Evolutionary conservation across 495 filamentous ascomycete species (phyloP).

Genomic region (Aspergillus heteromorphus): DNA sequence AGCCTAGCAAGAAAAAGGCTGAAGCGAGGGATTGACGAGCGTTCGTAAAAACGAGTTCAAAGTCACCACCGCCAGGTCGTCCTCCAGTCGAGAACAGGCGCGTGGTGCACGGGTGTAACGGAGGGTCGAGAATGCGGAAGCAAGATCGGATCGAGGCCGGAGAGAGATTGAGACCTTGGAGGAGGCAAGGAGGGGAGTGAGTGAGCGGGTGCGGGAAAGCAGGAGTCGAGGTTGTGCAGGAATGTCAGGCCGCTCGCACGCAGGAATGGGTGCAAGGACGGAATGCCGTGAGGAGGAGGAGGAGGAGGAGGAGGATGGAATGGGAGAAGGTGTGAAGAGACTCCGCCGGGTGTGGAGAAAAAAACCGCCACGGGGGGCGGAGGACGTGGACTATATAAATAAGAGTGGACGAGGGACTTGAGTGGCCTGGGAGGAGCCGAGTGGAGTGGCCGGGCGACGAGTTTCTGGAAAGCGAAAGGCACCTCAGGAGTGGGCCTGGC

Average conservation of each 20-base stretch:
- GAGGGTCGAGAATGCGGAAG: neutral
- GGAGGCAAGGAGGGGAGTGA: neutral
- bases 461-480: conserved; percentile 19
- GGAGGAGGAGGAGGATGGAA: conserved; percentile 7
- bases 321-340: neutral
- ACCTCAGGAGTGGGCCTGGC: conserved; percentile 5
- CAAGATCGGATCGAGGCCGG: neutral
- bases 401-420: conserved; percentile 4
- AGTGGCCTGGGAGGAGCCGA: neutral
- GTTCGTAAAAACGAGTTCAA: neutral
- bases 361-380: conserved; percentile 28
- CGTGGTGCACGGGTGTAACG: neutral
- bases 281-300: conserved; percentile 9
- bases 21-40: neutral
- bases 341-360: conserved; percentile 22
- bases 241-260: neutral
- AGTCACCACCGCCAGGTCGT: neutral
- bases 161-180: neutral
- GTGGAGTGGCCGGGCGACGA: conserved; percentile 13
- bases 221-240: neutral
- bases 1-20: neutral
- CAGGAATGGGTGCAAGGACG: neutral
- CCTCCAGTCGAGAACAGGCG: neutral
- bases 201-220: neutral
- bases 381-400: conserved; percentile 20